These are phyloP conservation scores for Penstemon davidsonii DNA, from an alignment of 257 asterid species.

Conservation along the genomic window DNA sequence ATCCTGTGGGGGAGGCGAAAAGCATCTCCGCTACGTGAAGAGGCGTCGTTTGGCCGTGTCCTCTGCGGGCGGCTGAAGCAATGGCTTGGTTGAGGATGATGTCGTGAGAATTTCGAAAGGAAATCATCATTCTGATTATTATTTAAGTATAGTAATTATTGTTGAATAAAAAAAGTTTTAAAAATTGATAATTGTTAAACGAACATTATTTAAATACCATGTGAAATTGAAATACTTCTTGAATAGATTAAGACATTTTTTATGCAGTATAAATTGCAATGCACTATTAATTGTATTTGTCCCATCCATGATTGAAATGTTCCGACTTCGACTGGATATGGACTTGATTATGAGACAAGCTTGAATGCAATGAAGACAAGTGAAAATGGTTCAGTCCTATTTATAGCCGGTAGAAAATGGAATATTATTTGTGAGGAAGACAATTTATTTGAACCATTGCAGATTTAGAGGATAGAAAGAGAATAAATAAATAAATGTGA, in stretches of 20 bases:
- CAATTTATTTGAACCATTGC: conserved; percentile 39
- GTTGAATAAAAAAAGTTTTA: too few species aligned
- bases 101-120: too few species aligned
- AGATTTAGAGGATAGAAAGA: conserved; percentile 50
- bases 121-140: too few species aligned
- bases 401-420: conserved; percentile 47
- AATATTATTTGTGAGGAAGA: conserved; percentile 47
- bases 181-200: too few species aligned
- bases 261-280: too few species aligned
- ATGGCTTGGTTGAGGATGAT: conserved; percentile 70
- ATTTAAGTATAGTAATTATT: too few species aligned
- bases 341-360: background rate
- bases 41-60: conserved; percentile 95
- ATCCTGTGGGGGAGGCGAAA: conserved; percentile 71
- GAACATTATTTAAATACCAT: too few species aligned
- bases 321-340: too few species aligned
- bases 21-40: conserved; percentile 95
- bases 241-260: too few species aligned
- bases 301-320: too few species aligned
- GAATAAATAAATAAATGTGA: conserved; percentile 39
- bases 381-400: conserved; percentile 41
- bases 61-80: conserved; percentile 76
- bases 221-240: too few species aligned
- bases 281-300: too few species aligned
- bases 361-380: conserved; percentile 45